A percentile compares a stretch with the other conserved stretches of the same genome.
These are phyloP conservation scores for Umbilicus rupestris DNA, from an alignment of 164 flowering plant genomes.

Conservation along the genomic window DNA sequence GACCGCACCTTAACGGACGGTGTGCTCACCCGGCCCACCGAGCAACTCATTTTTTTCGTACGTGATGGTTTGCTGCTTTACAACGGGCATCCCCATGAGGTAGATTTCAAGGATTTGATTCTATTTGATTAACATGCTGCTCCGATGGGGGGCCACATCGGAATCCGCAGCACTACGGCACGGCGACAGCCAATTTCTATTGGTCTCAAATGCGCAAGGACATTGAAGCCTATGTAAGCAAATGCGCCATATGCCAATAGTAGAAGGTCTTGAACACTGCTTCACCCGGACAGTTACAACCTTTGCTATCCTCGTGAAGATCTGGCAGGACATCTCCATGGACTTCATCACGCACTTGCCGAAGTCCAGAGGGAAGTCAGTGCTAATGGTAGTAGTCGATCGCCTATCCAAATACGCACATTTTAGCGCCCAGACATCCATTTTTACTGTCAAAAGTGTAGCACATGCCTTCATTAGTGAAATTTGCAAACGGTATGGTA, in stretches of 20 bases:
- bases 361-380: background rate
- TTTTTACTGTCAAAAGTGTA: background rate
- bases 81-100: too few relatives aligned
- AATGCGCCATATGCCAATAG: background rate
- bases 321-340: background rate
- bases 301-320: background rate
- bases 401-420: background rate
- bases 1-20: too few relatives aligned
- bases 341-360: constrained; percentile 15
- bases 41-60: too few relatives aligned
- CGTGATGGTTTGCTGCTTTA: too few relatives aligned
- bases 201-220: background rate
- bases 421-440: background rate
- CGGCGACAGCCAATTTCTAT: constrained; percentile 26
- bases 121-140: too few relatives aligned
- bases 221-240: background rate
- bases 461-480: constrained; percentile 7
- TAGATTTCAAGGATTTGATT: too few relatives aligned
- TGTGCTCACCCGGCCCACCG: too few relatives aligned
- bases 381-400: background rate
- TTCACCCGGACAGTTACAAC: background rate
- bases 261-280: background rate
- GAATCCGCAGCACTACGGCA: too few relatives aligned
- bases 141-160: too few relatives aligned
- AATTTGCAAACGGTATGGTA: background rate